Base-by-base conservation (phyloP, 768 basidiomycete species). In the Auricularia cornea region DNA sequence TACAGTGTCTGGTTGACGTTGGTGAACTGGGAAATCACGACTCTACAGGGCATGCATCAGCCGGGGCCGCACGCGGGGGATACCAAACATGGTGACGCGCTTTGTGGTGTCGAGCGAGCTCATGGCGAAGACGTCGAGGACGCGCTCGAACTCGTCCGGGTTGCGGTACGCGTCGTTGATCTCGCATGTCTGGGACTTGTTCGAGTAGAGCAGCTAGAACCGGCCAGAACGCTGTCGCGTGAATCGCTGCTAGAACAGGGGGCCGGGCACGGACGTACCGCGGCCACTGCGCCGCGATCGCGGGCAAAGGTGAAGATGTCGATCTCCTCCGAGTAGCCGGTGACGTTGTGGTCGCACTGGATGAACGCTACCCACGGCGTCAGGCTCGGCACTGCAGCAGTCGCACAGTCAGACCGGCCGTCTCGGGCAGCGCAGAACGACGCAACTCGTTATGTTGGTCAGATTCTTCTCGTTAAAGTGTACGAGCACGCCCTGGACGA, bases 281-380 rank as follows among this genome's bases (percentile, higher is more conserved):
- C 91, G 16, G 89, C 88, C 38, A 84, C 82, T 1, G 94, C 94
- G 3, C 94, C 94, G 65, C 84, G 79, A 66, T 88, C 84, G 48
- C 81, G 78, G 26, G 91, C 92, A 48, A 92, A 79, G 0, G 90
- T 92, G 73, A 97, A 93, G 60, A 95, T 82, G 71, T 97, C 94
- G 59, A 78, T 72, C 2, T 82, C 78, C 18, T 68, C 54, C 60
- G 77, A 71, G 1, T 85, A 84, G 3, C 83, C 77, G 18, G 90
- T 90, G 20, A 86, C 80, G 72, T 94, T 94, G 62, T 71, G 70
- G 70, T 95, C 93, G 73, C 94, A 96, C 3, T 85, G 82, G 59
- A 97, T 83, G 66, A 94, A 80, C 14, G 94, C 94, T 68, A 97
- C 89, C 93, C 94, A 97, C 3, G 94, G 92, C 0, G 93, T 91